Evolutionary conservation across 306 rosid genomes (phyloP).

Genomic region (Quercus alba): DNA sequence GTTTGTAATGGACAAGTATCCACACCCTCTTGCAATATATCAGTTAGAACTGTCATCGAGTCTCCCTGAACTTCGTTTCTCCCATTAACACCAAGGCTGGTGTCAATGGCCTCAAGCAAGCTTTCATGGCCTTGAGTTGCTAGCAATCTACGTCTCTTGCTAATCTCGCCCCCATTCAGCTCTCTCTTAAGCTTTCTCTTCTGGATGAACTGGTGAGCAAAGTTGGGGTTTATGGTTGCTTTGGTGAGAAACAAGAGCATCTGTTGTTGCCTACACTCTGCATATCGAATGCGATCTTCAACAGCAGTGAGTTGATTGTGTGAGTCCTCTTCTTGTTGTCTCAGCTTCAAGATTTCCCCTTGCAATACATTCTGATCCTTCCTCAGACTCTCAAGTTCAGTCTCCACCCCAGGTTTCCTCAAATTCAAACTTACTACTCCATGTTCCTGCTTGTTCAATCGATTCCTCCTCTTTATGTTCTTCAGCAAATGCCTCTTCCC

Average conservation of each 20-base stretch:
- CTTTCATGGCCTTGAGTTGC: slow-evolving; percentile 27
- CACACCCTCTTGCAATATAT: slow-evolving; percentile 23
- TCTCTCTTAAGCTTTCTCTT: slow-evolving; percentile 43
- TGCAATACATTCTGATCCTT: slow-evolving; percentile 56
- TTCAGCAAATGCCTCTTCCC: slow-evolving; percentile 88
- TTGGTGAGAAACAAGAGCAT: slow-evolving; percentile 61
- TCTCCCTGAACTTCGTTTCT: slow-evolving; percentile 30
- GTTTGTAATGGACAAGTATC: slow-evolving; percentile 13
- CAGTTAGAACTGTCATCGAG: slow-evolving; percentile 32
- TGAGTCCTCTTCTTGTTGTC: slow-evolving; percentile 56
- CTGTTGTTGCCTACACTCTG: slow-evolving; percentile 57
- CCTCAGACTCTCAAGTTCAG: slow-evolving; percentile 57
- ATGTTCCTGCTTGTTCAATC: slow-evolving; percentile 42
- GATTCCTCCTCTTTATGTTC: slow-evolving; percentile 73
- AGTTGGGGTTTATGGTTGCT: slow-evolving; percentile 38
- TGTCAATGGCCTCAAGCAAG: slow-evolving; percentile 17
- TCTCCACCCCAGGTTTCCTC: slow-evolving; percentile 41
- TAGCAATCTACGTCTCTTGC: slow-evolving; percentile 57
- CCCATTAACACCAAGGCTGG: slow-evolving; percentile 17
- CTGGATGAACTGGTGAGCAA: slow-evolving; percentile 43
- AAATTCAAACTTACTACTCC: slow-evolving; percentile 7
- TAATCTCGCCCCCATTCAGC: slow-evolving; percentile 35
- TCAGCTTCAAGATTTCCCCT: slow-evolving; percentile 62
- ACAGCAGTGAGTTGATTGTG: slow-evolving; percentile 38
- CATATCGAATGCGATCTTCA: slow-evolving; percentile 49